phyloP scores from a whole-genome alignment of 2,329 filamentous ascomycete species.

The Colletotrichum lindemuthianum region DNA sequence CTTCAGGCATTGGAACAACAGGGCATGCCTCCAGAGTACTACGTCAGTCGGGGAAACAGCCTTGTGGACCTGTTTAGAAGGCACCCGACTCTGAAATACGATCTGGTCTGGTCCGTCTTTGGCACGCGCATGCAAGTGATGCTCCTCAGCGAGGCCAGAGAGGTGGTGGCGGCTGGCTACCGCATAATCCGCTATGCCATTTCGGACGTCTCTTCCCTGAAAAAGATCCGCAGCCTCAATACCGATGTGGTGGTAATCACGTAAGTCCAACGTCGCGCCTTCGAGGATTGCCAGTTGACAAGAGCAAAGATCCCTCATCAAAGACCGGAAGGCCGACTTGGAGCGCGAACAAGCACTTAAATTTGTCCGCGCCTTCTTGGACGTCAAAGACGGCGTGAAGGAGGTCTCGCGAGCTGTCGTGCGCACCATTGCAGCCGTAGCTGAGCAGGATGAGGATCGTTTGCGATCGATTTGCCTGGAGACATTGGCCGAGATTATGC shows the following conservation, averaged over 20 bases:
- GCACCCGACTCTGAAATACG: slow-evolving; percentile 93
- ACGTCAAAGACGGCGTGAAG: slow-evolving; percentile 90
- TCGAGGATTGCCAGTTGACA: slow-evolving; percentile 22
- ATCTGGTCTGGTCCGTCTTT: slow-evolving; percentile 95
- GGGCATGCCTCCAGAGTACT: slow-evolving; percentile 92
- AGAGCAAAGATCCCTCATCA: slow-evolving; percentile 76
- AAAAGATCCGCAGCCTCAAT: slow-evolving; percentile 86
- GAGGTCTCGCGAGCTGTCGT: slow-evolving; percentile 90
- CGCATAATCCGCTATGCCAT: slow-evolving; percentile 94
- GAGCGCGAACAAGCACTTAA: slow-evolving; percentile 97
- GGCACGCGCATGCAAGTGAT: slow-evolving; percentile 93
- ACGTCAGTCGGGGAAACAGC: slow-evolving; percentile 90
- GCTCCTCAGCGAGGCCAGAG: slow-evolving; percentile 93
- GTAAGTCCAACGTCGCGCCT: slow-evolving; percentile 44
- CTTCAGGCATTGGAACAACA: slow-evolving; percentile 89
- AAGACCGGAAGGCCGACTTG: slow-evolving; percentile 95
- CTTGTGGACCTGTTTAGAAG: slow-evolving; percentile 97
- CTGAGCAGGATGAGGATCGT: slow-evolving; percentile 87
- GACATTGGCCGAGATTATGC: slow-evolving; percentile 89
- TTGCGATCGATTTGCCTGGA: slow-evolving; percentile 91
- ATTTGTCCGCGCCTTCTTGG: slow-evolving; percentile 92
- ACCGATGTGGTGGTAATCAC: slow-evolving; percentile 93
- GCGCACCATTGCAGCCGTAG: slow-evolving; percentile 88
- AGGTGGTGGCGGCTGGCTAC: slow-evolving; percentile 95
- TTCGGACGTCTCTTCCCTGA: slow-evolving; percentile 88